Percentiles rank a stretch among this genome's conserved stretches.
These are phyloP conservation scores for Fusarium goolgardi DNA, from an alignment of 2,329 filamentous ascomycete species.

Conservation along the genomic window DNA sequence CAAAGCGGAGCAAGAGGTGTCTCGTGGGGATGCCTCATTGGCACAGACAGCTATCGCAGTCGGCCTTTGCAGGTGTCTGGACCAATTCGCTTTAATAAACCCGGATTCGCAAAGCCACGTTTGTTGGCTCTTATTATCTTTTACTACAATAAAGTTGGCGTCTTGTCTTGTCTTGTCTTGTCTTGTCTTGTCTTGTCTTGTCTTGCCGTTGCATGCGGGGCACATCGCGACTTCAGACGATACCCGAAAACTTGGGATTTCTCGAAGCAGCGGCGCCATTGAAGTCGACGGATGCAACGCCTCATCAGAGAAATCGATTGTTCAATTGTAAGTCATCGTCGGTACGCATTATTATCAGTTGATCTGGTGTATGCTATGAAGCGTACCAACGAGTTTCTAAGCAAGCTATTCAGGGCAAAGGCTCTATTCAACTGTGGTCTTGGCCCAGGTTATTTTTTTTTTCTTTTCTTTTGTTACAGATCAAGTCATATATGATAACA, in stretches of 20 bases:
- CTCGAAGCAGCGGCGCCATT: neutral
- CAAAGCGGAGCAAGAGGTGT: slow-evolving; percentile 22
- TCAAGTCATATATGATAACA: neutral
- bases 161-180: slow-evolving; percentile 1
- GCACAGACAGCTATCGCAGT: neutral
- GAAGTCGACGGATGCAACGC: neutral
- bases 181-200: neutral
- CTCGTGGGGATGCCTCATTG: slow-evolving; percentile 10
- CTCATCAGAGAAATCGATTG: neutral
- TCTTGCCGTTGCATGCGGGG: slow-evolving; percentile 9
- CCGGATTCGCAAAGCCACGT: neutral
- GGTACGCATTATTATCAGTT: neutral
- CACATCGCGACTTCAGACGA: neutral
- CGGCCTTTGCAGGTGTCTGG: slow-evolving; percentile 14
- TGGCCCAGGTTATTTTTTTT: neutral
- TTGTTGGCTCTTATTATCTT: neutral
- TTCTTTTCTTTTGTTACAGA: neutral
- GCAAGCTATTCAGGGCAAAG: neutral
- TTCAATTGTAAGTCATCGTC: too few species aligned
- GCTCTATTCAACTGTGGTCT: neutral
- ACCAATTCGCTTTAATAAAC: neutral
- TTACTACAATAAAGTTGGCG: neutral
- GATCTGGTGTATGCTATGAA: neutral
- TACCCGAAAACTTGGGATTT: neutral
- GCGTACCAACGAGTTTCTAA: neutral